Evolutionary conservation across 495 filamentous ascomycete genomes (phyloP), one percentile per base, ranked within the genome.

Genomic region (Parachaetomium inaequale): DNA sequence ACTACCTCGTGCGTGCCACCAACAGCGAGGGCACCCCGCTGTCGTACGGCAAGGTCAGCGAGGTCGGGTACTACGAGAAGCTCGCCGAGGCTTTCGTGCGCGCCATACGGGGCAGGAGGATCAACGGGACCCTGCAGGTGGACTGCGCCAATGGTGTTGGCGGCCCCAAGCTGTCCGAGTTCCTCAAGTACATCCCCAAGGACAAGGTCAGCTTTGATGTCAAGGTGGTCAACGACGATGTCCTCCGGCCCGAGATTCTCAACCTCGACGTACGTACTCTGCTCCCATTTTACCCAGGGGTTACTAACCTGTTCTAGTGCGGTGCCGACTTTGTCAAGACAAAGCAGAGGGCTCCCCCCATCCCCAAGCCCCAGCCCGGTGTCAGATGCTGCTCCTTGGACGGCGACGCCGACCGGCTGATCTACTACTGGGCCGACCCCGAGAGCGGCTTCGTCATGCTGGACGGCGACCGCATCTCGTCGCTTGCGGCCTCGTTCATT

Each of bases 301-400:
- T 40, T 38, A 38, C 58, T 68, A 38, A 70, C 59, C 43, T 10
- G 0, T 56, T 65, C 17, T 61, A 95, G 90, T 96, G 91, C 68
- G 94, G 94, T 75, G 94, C 94, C 72, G 94, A 98, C 72, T 97
- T 87, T 62, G 95, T 98, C 63, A 98, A 98, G 75, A 98, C 94
- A 14, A 90, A 91, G 74, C 95, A 98, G 77, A 87, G 92, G 53
- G 88, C 91, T 63, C 94, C 95, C 17, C 89, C 90, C 28, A 87
- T 81, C 21, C 93, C 91, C 42, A 90, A 94, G 69, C 88, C 87
- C 32, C 79, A 79, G 25, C 77, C 79, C 1, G 82, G 88, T n/a
- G 87, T 89, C 58, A 86, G 95, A n/a, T 93, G 87, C 76, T 91
- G 89, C 69, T 97, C 93, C 17, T 78, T 96, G 32, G 94, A 98